phyloP scores from a whole-genome alignment of 768 basidiomycete species.

The Cyclocybe cylindracea region DNA sequence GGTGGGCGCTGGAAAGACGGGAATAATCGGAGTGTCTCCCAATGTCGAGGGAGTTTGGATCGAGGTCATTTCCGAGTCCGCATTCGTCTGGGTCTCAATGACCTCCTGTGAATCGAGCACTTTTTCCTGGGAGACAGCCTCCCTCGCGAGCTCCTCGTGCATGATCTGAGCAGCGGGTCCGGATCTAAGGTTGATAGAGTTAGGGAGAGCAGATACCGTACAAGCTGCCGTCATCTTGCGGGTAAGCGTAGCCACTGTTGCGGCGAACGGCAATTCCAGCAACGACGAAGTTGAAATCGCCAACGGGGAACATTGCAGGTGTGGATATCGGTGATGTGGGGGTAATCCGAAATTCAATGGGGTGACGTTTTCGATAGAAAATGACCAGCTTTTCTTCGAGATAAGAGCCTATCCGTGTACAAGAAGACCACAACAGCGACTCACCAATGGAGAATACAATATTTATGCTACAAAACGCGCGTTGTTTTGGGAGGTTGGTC shows the following conservation, averaged over 20 bases:
- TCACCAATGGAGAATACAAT: neutral
- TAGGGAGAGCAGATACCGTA: conserved; percentile 20
- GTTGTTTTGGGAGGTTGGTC: neutral
- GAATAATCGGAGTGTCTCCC: neutral
- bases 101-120: too few species aligned
- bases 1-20: conserved; percentile 1
- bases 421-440: neutral
- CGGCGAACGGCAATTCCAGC: conserved; percentile 61
- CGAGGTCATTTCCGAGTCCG: neutral
- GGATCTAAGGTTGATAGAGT: conserved; percentile 4
- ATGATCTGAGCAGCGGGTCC: neutral
- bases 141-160: neutral
- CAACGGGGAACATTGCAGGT: conserved; percentile 45
- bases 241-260: conserved; percentile 58
- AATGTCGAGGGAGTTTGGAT: neutral
- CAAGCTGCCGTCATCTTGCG: conserved; percentile 37
- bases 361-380: neutral
- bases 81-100: neutral
- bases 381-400: neutral
- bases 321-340: neutral
- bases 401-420: neutral
- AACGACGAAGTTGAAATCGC: conserved; percentile 56
- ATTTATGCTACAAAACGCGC: neutral
- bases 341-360: neutral
- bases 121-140: too few species aligned